Percentiles rank a stretch among this genome's conserved stretches.
These are phyloP conservation scores for Metschnikowia arizonensis DNA, from an alignment of 805 yeast species.

Conservation along the genomic window DNA sequence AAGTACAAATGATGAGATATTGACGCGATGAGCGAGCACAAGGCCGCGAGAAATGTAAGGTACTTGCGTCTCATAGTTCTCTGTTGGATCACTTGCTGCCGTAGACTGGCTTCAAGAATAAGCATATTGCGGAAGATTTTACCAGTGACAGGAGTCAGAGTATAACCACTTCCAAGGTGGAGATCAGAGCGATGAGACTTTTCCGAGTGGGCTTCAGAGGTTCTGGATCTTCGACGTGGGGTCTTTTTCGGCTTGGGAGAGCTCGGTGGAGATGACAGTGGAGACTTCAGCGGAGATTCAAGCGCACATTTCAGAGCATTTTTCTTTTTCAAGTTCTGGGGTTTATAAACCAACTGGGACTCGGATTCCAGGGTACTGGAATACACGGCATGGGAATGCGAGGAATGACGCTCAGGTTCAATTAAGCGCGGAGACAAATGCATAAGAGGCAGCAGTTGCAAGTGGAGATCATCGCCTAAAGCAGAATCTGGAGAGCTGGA, in stretches of 20 bases:
- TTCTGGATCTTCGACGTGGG: constrained; percentile 14
- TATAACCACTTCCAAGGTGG: constrained; percentile 17
- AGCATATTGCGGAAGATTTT: constrained; percentile 77
- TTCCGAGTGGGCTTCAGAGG: constrained; percentile 16
- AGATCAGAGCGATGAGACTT: constrained; percentile 16
- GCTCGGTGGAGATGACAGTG: constrained; percentile 4
- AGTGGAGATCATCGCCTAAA: not conserved
- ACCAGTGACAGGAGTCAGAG: constrained; percentile 48
- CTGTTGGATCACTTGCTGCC: constrained; percentile 77
- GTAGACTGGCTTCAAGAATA: constrained; percentile 78
- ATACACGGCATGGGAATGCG: constrained; percentile 10
- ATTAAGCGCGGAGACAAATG: not conserved
- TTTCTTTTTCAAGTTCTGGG: constrained; percentile 7
- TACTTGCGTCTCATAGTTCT: constrained; percentile 60
- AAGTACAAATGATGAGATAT: constrained; percentile 38
- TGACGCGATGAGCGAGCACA: constrained; percentile 40
- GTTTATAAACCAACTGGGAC: constrained; percentile 8
- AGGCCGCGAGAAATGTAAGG: constrained; percentile 44
- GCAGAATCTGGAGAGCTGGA: not conserved
- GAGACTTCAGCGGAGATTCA: not conserved
- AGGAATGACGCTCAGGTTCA: not conserved
- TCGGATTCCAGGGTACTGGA: constrained; percentile 21
- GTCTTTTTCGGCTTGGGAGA: constrained; percentile 9
- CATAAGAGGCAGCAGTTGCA: not conserved
- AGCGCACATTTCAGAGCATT: too few relatives aligned